Conservation (phyloP, 2,329 filamentous ascomycete genomes). For the Fusarium kyushuense region DNA sequence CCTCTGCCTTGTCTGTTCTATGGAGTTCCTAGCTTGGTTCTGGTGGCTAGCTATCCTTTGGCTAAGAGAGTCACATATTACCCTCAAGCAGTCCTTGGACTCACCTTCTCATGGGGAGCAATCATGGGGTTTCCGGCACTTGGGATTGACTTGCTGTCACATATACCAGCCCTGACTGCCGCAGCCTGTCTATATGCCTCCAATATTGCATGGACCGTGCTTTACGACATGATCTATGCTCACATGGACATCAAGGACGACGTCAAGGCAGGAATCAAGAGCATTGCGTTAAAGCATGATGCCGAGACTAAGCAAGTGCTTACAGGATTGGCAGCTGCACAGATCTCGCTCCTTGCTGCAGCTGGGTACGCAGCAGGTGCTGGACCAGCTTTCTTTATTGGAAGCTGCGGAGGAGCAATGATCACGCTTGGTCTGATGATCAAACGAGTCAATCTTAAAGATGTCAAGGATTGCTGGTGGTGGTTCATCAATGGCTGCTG, state of each 20-base stretch:
- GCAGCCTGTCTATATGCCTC: conserved; percentile 79
- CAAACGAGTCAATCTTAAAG: conserved; percentile 73
- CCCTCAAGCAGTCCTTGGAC: conserved; percentile 83
- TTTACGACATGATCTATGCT: conserved; percentile 95
- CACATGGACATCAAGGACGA: conserved; percentile 93
- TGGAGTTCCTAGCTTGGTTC: conserved; percentile 77
- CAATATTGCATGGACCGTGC: conserved; percentile 86
- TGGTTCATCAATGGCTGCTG: conserved; percentile 80
- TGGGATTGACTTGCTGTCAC: conserved; percentile 78
- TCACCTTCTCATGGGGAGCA: conserved; percentile 91
- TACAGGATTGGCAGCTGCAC: conserved; percentile 74
- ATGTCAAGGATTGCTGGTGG: conserved; percentile 78
- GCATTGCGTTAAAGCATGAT: conserved; percentile 84
- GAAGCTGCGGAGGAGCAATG: conserved; percentile 74
- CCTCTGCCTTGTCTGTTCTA: conserved; percentile 80
- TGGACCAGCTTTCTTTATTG: conserved; percentile 75
- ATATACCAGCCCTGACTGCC: conserved; percentile 71
- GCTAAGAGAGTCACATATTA: conserved; percentile 90
- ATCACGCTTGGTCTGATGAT: conserved; percentile 75
- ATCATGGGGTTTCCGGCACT: conserved; percentile 89
- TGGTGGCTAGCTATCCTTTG: conserved; percentile 83
- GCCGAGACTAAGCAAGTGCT: conserved; percentile 81
- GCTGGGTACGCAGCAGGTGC: conserved; percentile 77
- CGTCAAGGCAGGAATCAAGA: conserved; percentile 87
- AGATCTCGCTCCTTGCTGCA: conserved; percentile 76